Percentiles rank a stretch among this genome's conserved stretches.
phyloP scores from a whole-genome alignment of 2,329 filamentous ascomycete genomes.

The Diaporthe caulivora region DNA sequence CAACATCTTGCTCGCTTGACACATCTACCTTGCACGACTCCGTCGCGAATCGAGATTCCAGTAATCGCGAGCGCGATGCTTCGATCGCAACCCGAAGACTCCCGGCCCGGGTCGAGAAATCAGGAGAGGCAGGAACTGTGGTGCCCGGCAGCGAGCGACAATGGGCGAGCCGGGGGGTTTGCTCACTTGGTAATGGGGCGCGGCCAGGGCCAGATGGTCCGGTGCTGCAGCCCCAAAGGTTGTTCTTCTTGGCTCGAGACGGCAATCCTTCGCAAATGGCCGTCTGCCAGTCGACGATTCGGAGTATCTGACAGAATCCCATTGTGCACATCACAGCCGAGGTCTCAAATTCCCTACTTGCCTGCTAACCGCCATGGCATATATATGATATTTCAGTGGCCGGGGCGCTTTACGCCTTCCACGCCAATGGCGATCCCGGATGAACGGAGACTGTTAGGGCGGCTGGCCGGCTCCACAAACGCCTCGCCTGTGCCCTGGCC shows the following conservation, averaged over 20 bases:
- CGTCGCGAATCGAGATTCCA: conserved; percentile 18
- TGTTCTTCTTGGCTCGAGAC: not conserved
- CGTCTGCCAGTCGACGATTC: not conserved
- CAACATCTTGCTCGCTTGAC: conserved; percentile 15
- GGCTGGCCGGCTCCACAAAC: not conserved
- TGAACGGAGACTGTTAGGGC: not conserved
- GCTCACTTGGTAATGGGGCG: not conserved
- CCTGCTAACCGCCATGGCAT: conserved; percentile 2
- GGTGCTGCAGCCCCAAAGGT: not conserved
- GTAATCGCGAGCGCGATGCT: conserved; percentile 14
- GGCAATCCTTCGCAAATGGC: not conserved
- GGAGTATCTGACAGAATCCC: not conserved
- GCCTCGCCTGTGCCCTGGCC: not conserved
- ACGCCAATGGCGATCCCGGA: not conserved
- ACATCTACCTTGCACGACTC: conserved; percentile 17
- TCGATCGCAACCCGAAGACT: conserved; percentile 27
- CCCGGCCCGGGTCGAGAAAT: conserved; percentile 26
- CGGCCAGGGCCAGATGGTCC: not conserved
- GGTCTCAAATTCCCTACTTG: not conserved
- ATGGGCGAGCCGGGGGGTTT: not conserved
- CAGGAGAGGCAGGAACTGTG: conserved; percentile 9
- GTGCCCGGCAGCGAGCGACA: conserved; percentile 25
- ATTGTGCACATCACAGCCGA: conserved; percentile 16
- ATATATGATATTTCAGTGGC: conserved; percentile 18
- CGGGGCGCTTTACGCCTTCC: not conserved